Evolutionary conservation across 331 rosid species (phyloP).

Genomic region (Acacia pycnantha): DNA sequence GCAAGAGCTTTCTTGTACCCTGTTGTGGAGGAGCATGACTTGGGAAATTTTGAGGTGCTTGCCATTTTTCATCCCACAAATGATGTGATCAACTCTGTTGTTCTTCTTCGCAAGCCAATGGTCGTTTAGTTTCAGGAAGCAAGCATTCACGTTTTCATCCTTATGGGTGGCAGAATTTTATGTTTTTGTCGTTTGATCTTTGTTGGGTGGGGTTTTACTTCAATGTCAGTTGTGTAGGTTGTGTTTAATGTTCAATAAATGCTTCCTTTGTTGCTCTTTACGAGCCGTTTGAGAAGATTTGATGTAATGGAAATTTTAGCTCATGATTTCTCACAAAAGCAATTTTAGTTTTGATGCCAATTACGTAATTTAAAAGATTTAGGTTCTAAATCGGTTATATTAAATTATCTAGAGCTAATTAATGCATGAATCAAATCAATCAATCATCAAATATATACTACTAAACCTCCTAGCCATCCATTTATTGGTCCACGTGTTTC

Average conservation of each 20-base stretch:
- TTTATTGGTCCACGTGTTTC: no score
- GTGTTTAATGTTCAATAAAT: neutral
- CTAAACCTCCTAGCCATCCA: no score
- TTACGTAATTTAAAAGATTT: neutral
- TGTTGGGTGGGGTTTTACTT: neutral
- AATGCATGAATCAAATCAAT: neutral
- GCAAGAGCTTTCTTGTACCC: conserved; percentile 81
- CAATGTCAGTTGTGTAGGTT: neutral
- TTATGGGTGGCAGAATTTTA: neutral
- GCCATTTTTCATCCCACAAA: conserved; percentile 60
- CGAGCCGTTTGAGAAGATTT: neutral
- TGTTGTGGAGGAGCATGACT: conserved; percentile 48
- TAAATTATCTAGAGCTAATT: neutral
- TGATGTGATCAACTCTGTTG: conserved; percentile 69
- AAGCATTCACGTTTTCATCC: neutral
- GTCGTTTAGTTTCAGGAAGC: neutral
- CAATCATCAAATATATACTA: no score
- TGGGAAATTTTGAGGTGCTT: conserved; percentile 57
- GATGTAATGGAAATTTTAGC: neutral
- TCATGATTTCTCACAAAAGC: neutral
- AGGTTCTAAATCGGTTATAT: neutral
- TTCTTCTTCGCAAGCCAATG: conserved; percentile 60
- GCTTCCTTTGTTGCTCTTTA: conserved; percentile 15
- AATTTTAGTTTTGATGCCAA: neutral
- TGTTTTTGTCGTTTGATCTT: neutral